Percentiles rank a stretch among this genome's conserved stretches.
These are phyloP conservation scores for Puccinia triticina DNA, from an alignment of 1,284 basidiomycete species.

Conservation along the genomic window DNA sequence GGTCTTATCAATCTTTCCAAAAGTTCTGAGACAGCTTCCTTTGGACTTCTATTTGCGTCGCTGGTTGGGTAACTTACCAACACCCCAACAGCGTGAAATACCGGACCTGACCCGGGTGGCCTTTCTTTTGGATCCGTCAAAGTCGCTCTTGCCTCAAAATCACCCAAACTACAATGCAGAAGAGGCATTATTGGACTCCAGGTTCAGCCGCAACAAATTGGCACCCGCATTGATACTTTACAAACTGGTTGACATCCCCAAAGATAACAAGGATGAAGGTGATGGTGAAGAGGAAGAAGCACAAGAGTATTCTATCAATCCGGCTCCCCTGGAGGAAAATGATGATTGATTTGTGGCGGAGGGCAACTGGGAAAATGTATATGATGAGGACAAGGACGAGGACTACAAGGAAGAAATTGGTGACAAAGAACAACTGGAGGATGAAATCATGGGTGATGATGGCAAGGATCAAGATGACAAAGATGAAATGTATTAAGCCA, in stretches of 20 bases:
- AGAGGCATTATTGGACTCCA: neutral
- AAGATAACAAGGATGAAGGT: neutral
- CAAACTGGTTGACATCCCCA: neutral
- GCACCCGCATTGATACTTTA: neutral
- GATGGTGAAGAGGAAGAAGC: neutral
- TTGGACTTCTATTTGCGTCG: slow-evolving; percentile 21
- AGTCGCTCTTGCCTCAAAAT: neutral
- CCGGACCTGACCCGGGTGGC: neutral
- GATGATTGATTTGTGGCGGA: neutral
- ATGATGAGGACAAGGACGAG: slow-evolving; percentile 15
- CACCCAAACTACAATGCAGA: neutral
- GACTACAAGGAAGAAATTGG: neutral
- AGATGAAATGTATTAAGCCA: neutral
- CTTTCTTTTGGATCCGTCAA: slow-evolving; percentile 6
- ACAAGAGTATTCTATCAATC: neutral
- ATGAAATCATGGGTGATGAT: neutral
- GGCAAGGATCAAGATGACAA: neutral
- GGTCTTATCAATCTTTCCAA: neutral
- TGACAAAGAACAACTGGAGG: neutral
- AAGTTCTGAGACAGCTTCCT: slow-evolving; percentile 15
- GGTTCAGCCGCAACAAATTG: neutral
- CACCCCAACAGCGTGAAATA: neutral
- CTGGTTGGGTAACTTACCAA: neutral
- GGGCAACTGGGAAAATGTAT: neutral
- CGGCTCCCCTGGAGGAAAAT: no score